These are phyloP conservation scores for Globisporangium mamillatum DNA, from an alignment of 352 stramenopile species.

Conservation along the genomic window DNA sequence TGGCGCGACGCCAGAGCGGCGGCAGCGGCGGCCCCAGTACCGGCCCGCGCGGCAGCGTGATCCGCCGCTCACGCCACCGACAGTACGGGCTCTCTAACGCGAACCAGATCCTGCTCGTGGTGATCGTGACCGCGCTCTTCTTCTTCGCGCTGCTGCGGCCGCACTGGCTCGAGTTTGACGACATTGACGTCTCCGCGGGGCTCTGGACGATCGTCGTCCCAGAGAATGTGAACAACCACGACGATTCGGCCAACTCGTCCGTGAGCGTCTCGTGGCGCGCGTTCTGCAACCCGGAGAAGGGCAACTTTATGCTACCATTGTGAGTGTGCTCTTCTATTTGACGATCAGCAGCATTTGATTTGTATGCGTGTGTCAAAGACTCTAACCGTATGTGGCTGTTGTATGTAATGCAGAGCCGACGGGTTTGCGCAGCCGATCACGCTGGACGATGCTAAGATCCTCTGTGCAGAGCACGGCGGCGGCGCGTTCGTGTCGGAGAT, in stretches of 20 bases:
- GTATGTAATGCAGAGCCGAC: conserved; percentile 1
- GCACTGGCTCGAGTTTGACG: conserved; percentile 56
- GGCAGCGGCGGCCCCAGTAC: background rate
- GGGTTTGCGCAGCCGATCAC: conserved; percentile 18
- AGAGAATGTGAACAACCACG: conserved; percentile 6
- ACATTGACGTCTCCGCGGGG: conserved; percentile 37
- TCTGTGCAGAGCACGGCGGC: conserved; percentile 34
- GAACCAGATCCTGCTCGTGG: conserved; percentile 79
- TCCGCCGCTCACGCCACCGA: conserved; percentile 44
- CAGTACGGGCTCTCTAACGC: conserved; percentile 79
- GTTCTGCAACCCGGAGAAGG: conserved; percentile 39
- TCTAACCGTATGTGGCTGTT: background rate
- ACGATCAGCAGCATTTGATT: background rate
- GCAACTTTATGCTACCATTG: conserved; percentile 30
- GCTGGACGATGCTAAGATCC: conserved; percentile 18
- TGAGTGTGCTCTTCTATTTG: conserved; percentile 8
- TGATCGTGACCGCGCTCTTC: conserved; percentile 48
- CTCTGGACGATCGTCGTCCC: conserved; percentile 52
- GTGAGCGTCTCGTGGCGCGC: conserved; percentile 37
- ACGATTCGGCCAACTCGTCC: conserved; percentile 33
- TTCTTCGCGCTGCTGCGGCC: conserved; percentile 62
- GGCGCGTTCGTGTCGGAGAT: conserved; percentile 28
- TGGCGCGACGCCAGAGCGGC: conserved; percentile 2
- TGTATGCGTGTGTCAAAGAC: background rate
- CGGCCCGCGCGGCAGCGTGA: background rate